Evolutionary conservation across 2,329 filamentous ascomycete genomes (phyloP).

Genomic region (Xylariaceae sp.): DNA sequence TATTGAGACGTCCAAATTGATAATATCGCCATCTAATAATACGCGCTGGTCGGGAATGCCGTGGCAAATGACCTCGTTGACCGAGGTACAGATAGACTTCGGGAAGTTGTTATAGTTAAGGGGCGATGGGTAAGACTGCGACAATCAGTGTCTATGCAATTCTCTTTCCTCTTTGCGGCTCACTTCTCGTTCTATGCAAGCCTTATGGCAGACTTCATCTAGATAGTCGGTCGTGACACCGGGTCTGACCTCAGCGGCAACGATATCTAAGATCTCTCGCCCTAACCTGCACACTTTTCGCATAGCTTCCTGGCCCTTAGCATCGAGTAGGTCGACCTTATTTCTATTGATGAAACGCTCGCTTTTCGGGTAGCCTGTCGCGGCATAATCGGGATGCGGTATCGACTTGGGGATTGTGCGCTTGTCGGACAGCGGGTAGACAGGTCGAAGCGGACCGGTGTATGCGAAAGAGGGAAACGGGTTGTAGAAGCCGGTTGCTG

Average conservation of each 20-base stretch:
- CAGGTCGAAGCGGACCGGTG: constrained; percentile 79
- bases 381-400: constrained; percentile 82
- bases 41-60: constrained; percentile 92
- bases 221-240: constrained; percentile 95
- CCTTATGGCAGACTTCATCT: constrained; percentile 92
- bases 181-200: constrained; percentile 89
- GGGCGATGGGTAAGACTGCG: constrained; percentile 88
- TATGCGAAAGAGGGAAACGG: constrained; percentile 88
- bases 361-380: constrained; percentile 73
- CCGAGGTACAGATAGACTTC: constrained; percentile 95
- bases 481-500: constrained; percentile 88
- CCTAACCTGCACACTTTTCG: constrained; percentile 86
- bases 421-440: constrained; percentile 78
- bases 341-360: constrained; percentile 68
- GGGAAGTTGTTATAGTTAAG: constrained; percentile 96
- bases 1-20: constrained; percentile 94
- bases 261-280: constrained; percentile 90
- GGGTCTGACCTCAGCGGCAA: constrained; percentile 80
- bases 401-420: constrained; percentile 80
- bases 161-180: constrained; percentile 40
- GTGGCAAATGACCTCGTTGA: constrained; percentile 98
- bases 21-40: constrained; percentile 88
- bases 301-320: constrained; percentile 84
- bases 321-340: constrained; percentile 81
- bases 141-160: constrained; percentile 13